phyloP scores from a whole-genome alignment of 257 asterid species.

The Cinchona pubescens region DNA sequence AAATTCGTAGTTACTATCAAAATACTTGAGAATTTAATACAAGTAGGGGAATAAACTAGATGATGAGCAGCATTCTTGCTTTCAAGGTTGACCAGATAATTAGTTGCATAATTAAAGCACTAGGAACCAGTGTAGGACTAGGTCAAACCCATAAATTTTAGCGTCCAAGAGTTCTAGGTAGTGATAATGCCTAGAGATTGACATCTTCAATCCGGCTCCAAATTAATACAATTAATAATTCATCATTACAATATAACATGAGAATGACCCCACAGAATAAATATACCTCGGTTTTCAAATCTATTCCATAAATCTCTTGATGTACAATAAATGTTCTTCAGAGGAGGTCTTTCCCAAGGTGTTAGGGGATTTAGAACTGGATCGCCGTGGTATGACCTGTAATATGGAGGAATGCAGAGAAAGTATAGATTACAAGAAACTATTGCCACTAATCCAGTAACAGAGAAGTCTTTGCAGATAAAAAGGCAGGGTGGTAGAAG shows the following conservation, averaged over 20 bases:
- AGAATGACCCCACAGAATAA: constrained; percentile 22
- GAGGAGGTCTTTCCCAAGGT: constrained; percentile 99
- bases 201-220: not conserved
- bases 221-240: not conserved
- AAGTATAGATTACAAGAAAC: not conserved
- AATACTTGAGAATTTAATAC: not conserved
- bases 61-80: not conserved
- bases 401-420: constrained; percentile 16
- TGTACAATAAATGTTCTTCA: constrained; percentile 94
- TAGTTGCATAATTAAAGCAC: not conserved
- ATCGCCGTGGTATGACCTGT: constrained; percentile 87
- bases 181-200: not conserved
- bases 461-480: not conserved
- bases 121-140: not conserved
- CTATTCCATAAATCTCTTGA: constrained; percentile 87
- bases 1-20: not conserved
- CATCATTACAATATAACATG: not conserved
- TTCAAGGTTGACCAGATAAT: not conserved
- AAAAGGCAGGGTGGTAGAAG: not conserved
- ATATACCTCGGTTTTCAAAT: constrained; percentile 87
- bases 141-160: not conserved
- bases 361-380: constrained; percentile 96
- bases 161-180: not conserved
- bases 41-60: not conserved
- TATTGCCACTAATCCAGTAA: not conserved